Evolutionary conservation across 768 basidiomycete genomes (phyloP).

Genomic region (Tubosaeta sp.): DNA sequence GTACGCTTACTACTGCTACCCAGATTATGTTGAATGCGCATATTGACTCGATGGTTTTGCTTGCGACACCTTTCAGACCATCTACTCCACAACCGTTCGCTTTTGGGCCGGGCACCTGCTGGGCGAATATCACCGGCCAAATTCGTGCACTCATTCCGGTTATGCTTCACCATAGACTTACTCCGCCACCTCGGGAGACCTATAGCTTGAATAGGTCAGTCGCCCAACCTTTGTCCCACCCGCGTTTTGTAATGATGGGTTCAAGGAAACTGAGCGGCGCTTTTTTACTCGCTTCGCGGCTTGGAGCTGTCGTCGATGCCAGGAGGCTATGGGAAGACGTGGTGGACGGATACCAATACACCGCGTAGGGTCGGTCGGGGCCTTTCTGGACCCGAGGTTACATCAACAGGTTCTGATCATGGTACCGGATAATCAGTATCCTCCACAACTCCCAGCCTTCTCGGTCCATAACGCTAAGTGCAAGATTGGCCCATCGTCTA

Average conservation of each 20-base stretch:
- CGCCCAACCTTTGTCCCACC: constrained; percentile 3
- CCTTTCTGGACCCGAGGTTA: no score
- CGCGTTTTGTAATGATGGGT: neutral
- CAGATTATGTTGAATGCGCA: constrained; percentile 85
- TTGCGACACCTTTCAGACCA: constrained; percentile 79
- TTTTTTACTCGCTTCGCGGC: constrained; percentile 71
- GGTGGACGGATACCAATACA: constrained; percentile 30
- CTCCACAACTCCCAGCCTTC: neutral
- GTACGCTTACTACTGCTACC: neutral
- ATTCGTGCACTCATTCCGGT: constrained; percentile 82
- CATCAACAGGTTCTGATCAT: neutral
- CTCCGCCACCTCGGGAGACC: constrained; percentile 91
- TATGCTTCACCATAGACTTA: constrained; percentile 85
- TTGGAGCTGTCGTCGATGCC: constrained; percentile 73
- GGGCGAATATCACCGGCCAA: constrained; percentile 68
- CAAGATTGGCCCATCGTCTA: neutral
- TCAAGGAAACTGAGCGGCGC: constrained; percentile 75
- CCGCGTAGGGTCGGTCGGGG: neutral
- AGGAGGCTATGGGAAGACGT: constrained; percentile 71
- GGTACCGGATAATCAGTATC: no score
- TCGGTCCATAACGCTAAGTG: neutral
- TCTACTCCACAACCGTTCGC: constrained; percentile 65
- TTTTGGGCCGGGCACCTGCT: constrained; percentile 65
- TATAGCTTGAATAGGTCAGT: constrained; percentile 86
- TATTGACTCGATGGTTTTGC: constrained; percentile 72